Evolutionary conservation across 2,329 filamentous ascomycete genomes (phyloP).

Genomic region (Neocatenulostroma microsporum): DNA sequence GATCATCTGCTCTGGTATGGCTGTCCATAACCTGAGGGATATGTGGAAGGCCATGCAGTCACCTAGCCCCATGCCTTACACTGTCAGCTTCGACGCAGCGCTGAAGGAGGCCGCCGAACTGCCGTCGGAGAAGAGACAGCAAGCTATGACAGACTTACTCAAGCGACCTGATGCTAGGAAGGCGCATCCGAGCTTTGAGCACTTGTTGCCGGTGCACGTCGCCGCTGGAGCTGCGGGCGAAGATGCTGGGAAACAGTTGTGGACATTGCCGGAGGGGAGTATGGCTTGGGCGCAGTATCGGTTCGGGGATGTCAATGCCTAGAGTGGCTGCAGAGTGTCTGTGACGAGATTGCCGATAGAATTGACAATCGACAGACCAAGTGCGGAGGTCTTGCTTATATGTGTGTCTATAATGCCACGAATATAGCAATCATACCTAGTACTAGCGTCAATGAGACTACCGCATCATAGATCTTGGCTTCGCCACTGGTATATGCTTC

Average conservation of each 20-base stretch:
- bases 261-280: slow-evolving; percentile 29
- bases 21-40: slow-evolving; percentile 41
- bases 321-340: no score
- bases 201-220: slow-evolving; percentile 53
- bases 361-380: no score
- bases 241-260: slow-evolving; percentile 26
- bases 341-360: no score
- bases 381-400: no score
- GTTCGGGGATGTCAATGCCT: slow-evolving; percentile 23
- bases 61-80: slow-evolving; percentile 25
- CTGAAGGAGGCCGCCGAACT: slow-evolving; percentile 28
- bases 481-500: no score
- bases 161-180: slow-evolving; percentile 46
- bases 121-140: slow-evolving; percentile 22
- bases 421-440: no score
- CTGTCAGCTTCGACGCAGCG: slow-evolving; percentile 28
- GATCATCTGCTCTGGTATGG: slow-evolving; percentile 67
- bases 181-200: slow-evolving; percentile 58
- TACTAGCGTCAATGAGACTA: no score
- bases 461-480: no score
- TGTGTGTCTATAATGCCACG: no score
- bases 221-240: slow-evolving; percentile 28
- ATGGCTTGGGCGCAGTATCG: slow-evolving; percentile 32
- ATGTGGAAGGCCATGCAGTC: slow-evolving; percentile 4
- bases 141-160: slow-evolving; percentile 30